Percentiles rank a stretch among this genome's conserved stretches.
These are phyloP conservation scores for Melastoma candidum DNA, from an alignment of 441 rosid genomes.

Conservation along the genomic window DNA sequence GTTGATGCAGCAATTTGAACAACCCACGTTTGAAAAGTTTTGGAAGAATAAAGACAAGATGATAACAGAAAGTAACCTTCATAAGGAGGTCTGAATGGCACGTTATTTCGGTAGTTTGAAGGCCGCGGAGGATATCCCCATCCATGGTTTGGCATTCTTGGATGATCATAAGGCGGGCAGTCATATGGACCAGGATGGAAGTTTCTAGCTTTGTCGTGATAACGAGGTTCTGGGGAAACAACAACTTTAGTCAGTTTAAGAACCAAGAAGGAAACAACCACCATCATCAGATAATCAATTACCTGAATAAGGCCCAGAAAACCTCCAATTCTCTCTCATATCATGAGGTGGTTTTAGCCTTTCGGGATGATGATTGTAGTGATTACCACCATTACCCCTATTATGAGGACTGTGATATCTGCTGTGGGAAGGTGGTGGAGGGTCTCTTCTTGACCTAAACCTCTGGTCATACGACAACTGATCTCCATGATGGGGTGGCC, in stretches of 20 bases:
- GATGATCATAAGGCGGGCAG: conserved; percentile 45
- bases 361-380: conserved; percentile 47
- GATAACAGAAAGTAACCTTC: conserved; percentile 48
- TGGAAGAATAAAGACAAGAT: not conserved
- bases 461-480: conserved; percentile 66
- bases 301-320: conserved; percentile 54
- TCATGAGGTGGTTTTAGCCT: conserved; percentile 72
- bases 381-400: conserved; percentile 38
- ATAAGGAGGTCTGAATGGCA: conserved; percentile 52
- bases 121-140: conserved; percentile 57
- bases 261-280: too few relatives aligned
- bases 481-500: conserved; percentile 53
- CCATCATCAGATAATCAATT: too few relatives aligned
- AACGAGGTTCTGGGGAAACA: conserved; percentile 38
- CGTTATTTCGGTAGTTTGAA: conserved; percentile 48
- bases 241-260: too few relatives aligned
- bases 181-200: conserved; percentile 46
- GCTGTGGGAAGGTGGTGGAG: conserved; percentile 41
- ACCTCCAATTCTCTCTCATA: conserved; percentile 59
- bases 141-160: conserved; percentile 49
- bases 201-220: conserved; percentile 45
- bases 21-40: not conserved
- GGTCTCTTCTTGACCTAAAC: conserved; percentile 47
- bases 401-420: conserved; percentile 45
- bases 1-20: not conserved